These are phyloP conservation scores for Lentinula lateritia DNA, from an alignment of 768 basidiomycete species.

Conservation along the genomic window DNA sequence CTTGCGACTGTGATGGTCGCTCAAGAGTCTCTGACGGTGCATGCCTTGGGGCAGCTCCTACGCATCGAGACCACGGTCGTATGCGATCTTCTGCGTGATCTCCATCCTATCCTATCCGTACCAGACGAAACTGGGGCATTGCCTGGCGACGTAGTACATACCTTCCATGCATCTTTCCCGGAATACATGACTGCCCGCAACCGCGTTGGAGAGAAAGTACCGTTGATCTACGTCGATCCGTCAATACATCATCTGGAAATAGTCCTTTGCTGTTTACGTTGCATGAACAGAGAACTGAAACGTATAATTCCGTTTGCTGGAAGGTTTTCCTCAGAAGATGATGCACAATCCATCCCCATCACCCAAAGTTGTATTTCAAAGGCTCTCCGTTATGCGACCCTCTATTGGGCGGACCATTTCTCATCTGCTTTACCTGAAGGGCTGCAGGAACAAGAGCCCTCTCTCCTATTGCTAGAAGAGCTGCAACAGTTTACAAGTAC, in stretches of 20 bases:
- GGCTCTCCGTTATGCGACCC: background rate
- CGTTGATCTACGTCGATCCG: background rate
- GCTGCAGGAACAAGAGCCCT: no score
- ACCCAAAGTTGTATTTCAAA: background rate
- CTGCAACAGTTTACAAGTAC: background rate
- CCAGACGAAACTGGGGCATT: background rate
- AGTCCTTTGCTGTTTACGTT: background rate
- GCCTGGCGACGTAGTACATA: background rate
- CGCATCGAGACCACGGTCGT: background rate
- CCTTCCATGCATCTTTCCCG: background rate
- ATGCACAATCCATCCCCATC: no score
- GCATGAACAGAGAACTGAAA: background rate
- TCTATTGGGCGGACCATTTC: background rate
- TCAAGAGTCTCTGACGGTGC: background rate
- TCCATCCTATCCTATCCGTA: background rate
- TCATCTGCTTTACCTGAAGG: background rate
- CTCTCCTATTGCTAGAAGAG: background rate
- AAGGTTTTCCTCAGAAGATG: background rate
- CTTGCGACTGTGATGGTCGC: background rate
- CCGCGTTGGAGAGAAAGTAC: background rate
- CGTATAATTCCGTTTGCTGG: background rate
- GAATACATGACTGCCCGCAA: background rate
- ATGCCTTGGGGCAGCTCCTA: background rate
- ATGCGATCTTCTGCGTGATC: background rate
- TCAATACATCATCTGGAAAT: background rate